Evolutionary conservation across 441 rosid genomes (phyloP).

Genomic region (Codiaeum variegatum): DNA sequence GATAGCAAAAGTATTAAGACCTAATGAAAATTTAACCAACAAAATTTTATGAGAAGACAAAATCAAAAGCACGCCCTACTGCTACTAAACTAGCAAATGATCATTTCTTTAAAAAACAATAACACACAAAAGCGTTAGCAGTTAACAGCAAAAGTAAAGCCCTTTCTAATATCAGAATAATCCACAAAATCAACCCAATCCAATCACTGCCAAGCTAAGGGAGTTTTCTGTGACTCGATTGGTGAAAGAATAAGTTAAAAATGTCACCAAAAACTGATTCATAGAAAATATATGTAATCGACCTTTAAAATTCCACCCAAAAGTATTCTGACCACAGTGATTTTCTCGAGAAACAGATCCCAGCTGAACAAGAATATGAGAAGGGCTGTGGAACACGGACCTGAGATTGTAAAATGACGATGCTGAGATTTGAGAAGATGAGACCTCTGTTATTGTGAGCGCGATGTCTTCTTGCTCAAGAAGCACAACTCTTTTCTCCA

Average conservation of each 20-base stretch:
- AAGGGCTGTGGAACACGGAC: not conserved
- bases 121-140: not conserved
- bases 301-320: no score
- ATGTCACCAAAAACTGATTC: not conserved
- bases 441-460: not conserved
- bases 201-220: not conserved
- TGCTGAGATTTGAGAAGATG: not conserved
- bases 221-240: not conserved
- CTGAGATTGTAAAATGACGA: not conserved
- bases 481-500: not conserved
- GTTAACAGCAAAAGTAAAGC: not conserved
- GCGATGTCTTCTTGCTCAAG: constrained; percentile 13
- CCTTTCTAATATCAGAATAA: not conserved
- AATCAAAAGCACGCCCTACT: not conserved
- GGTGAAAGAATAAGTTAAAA: not conserved
- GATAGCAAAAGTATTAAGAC: not conserved
- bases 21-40: not conserved
- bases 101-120: not conserved
- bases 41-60: not conserved
- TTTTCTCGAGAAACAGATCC: not conserved
- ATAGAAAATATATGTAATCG: not conserved
- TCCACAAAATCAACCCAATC: not conserved
- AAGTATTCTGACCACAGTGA: no score
- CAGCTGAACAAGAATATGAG: not conserved
- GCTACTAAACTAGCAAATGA: not conserved